Evolutionary conservation across 345 rosid species (phyloP).

Genomic region (Arabidopsis arenosa): DNA sequence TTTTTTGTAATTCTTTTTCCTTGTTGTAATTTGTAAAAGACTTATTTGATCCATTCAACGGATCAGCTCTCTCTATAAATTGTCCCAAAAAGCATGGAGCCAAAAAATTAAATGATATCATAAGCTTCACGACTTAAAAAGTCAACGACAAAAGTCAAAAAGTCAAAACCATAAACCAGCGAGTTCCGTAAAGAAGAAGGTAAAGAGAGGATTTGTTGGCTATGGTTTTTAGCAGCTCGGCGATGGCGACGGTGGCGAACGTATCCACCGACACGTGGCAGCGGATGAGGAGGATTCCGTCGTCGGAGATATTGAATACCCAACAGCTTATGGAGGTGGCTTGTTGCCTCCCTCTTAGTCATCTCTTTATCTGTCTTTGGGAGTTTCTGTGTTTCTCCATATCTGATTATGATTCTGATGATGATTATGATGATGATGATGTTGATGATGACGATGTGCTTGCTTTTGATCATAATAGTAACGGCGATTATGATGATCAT

Average conservation of each 20-base stretch:
- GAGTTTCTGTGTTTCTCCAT: slow-evolving; percentile 65
- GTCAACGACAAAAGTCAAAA: slow-evolving; percentile 16
- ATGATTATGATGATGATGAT: slow-evolving; percentile 11
- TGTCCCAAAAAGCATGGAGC: background rate
- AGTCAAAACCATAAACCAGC: background rate
- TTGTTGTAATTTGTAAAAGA: background rate
- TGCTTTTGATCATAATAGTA: slow-evolving; percentile 9
- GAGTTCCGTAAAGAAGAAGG: background rate
- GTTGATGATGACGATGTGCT: slow-evolving; percentile 29
- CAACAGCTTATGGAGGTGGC: slow-evolving; percentile 63
- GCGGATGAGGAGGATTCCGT: slow-evolving; percentile 49
- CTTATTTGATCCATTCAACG: slow-evolving; percentile 5
- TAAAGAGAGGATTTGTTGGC: background rate
- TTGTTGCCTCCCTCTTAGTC: slow-evolving; percentile 72
- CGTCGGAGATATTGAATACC: slow-evolving; percentile 51
- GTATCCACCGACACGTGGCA: slow-evolving; percentile 59
- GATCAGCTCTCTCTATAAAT: slow-evolving; percentile 4
- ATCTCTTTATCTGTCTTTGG: slow-evolving; percentile 59
- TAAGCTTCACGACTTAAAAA: slow-evolving; percentile 18
- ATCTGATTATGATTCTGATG: slow-evolving; percentile 47
- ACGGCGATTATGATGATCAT: slow-evolving; percentile 27
- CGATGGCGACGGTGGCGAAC: slow-evolving; percentile 54
- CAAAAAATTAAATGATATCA: background rate
- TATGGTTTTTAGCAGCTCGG: slow-evolving; percentile 66
- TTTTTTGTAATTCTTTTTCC: background rate